Base-by-base conservation (phyloP, 2,329 filamentous ascomycete genomes). In the Rosellinia necatrix region DNA sequence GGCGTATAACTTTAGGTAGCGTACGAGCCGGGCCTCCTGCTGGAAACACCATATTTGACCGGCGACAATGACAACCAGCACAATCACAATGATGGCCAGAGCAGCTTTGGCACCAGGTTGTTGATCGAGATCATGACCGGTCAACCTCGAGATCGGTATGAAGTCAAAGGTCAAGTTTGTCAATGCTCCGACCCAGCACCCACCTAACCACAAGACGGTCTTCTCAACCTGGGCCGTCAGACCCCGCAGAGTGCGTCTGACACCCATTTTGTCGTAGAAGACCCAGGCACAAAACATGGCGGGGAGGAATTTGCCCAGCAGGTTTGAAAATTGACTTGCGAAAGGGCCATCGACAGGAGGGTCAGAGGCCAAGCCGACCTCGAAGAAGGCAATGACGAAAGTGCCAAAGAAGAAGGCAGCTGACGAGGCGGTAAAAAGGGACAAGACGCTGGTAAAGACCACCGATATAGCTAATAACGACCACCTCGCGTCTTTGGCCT, bases 121-220 rank as follows among this genome's bases (percentile, higher is more conserved):
- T 64, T 92, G 88, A 43, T 88, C 77, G 38, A 99, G 84, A 69
- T 99, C 94, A 70, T 96, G 91, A 0, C 88, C 86, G 7, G 90
- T 97, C n/a, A 99, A 81, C 2, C 94, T 88, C 72, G 92, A 86
- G 63, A 99, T 94, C 0, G 94, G 94, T 59, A 99, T 97, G 74
- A 90, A 89, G 66, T 91, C 89, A 68, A 99, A 91, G 0, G 94
- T 97, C 74, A 97, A 96, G 74, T 97, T 97, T 68, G 93, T 93
- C 63, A 99, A 75, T 1, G 91, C 88, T 13, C 92, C 94, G 34
- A 97, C 85, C 89, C 96, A 99, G 68, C 89, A 92, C 6, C 86
- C 88, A 1, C 92, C 92, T 1, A 99, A 79, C 89, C 92, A 97
- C 24, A 97, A 79, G 2, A 97, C 74, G 0, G 91, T 90, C 78